Conservation (phyloP, 768 basidiomycete genomes). For the Amanita pallidorosea region DNA sequence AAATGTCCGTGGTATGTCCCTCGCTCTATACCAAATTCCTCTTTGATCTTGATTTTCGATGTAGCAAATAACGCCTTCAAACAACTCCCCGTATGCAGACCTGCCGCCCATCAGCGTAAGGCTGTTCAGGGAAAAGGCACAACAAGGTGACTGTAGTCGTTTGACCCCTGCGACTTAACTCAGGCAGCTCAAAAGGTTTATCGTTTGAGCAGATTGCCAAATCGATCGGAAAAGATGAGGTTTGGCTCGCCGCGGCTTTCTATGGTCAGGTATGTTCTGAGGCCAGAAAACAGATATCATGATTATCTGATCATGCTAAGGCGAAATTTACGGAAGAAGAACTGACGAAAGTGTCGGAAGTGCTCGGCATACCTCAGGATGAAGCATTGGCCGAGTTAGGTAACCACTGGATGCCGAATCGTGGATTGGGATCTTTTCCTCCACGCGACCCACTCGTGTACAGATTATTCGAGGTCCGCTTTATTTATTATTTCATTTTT, state of each 20-base stretch:
- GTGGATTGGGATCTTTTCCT: constrained; percentile 57
- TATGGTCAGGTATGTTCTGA: constrained; percentile 54
- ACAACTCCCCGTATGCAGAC: constrained; percentile 32
- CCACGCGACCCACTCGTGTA: constrained; percentile 77
- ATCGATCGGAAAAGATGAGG: constrained; percentile 59
- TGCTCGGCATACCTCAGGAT: constrained; percentile 35
- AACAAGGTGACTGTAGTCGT: constrained; percentile 33
- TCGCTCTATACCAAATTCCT: neutral
- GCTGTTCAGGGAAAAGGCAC: constrained; percentile 58
- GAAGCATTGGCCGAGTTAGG: constrained; percentile 38
- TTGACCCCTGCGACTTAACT: neutral
- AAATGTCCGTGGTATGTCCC: constrained; percentile 18
- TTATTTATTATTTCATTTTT: neutral
- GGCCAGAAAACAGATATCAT: neutral
- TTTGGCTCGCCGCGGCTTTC: constrained; percentile 77
- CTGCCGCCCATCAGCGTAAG: constrained; percentile 38
- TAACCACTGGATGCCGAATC: constrained; percentile 65
- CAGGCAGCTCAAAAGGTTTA: constrained; percentile 28
- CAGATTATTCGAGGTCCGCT: constrained; percentile 62
- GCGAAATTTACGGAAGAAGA: constrained; percentile 61
- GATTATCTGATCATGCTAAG: constrained; percentile 19
- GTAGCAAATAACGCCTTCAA: constrained; percentile 29
- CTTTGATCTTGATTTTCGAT: neutral
- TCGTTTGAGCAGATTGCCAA: constrained; percentile 64
- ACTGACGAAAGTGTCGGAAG: constrained; percentile 35